Evolutionary conservation across 306 rosid species (phyloP).

Genomic region (Dryas alaskensis): DNA sequence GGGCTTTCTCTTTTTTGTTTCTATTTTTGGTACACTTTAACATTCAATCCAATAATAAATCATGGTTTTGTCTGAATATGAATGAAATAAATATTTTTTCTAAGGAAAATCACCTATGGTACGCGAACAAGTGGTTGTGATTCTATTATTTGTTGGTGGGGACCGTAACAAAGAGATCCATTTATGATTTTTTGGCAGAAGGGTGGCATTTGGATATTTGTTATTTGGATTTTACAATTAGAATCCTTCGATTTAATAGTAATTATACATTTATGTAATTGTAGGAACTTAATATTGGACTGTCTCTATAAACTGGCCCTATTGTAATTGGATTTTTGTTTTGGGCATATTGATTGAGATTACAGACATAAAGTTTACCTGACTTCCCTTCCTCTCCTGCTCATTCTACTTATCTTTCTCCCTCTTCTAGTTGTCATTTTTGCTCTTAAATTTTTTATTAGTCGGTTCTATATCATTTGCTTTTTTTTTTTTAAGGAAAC

Average conservation of each 20-base stretch:
- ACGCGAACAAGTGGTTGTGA: background rate
- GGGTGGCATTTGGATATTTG: background rate
- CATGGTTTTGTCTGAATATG: background rate
- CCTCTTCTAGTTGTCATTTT: background rate
- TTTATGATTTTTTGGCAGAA: background rate
- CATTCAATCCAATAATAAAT: background rate
- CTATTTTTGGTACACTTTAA: constrained; percentile 2
- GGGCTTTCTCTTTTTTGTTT: background rate
- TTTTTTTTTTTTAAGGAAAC: background rate
- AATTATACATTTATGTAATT: background rate
- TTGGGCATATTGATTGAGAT: background rate
- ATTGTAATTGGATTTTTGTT: background rate
- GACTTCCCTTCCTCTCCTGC: background rate
- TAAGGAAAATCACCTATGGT: background rate
- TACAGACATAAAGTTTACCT: background rate
- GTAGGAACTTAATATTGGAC: background rate
- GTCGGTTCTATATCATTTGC: background rate
- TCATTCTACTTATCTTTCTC: background rate
- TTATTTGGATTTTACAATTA: background rate
- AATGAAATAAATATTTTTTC: background rate
- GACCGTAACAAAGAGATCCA: background rate
- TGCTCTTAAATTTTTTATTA: no score
- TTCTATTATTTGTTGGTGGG: background rate
- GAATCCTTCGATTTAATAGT: background rate
- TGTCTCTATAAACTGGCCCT: background rate